Percentiles rank a stretch among this genome's conserved stretches.
phyloP scores from a whole-genome alignment of 192 early-diverging fungal genomes.

The Podila epicladia region DNA sequence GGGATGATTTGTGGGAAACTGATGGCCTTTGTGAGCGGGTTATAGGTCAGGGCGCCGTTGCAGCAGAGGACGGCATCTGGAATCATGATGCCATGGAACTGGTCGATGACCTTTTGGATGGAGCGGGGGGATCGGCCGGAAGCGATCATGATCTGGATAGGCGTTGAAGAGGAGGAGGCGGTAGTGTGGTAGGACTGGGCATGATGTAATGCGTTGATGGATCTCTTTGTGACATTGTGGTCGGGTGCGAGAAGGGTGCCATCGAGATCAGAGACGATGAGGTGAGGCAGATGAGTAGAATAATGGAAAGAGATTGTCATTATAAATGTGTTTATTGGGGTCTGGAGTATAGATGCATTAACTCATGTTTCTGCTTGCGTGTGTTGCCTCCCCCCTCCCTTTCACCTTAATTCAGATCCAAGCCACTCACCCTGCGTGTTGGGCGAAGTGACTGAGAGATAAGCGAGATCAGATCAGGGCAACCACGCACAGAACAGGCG shows the following conservation, averaged over 20 bases:
- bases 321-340: too few relatives aligned
- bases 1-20: background rate
- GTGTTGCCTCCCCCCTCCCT: too few relatives aligned
- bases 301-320: constrained; percentile 17
- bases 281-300: constrained; percentile 11
- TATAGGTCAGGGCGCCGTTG: constrained; percentile 38
- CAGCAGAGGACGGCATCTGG: constrained; percentile 41
- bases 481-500: too few relatives aligned
- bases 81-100: constrained; percentile 15
- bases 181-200: constrained; percentile 20
- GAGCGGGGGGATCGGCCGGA: constrained; percentile 39
- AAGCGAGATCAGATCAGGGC: too few relatives aligned
- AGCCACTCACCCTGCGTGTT: too few relatives aligned
- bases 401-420: too few relatives aligned
- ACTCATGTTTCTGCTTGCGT: too few relatives aligned
- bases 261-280: constrained; percentile 49
- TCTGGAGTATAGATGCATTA: too few relatives aligned
- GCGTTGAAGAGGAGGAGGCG: background rate
- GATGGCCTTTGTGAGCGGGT: background rate
- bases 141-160: constrained; percentile 27
- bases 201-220: constrained; percentile 30
- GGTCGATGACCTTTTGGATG: constrained; percentile 30
- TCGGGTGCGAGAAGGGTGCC: constrained; percentile 53
- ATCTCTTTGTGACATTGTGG: constrained; percentile 38
- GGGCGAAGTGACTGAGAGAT: too few relatives aligned